Conservation (phyloP, 2,329 filamentous ascomycete species). For the Ophiosphaerella korrae region DNA sequence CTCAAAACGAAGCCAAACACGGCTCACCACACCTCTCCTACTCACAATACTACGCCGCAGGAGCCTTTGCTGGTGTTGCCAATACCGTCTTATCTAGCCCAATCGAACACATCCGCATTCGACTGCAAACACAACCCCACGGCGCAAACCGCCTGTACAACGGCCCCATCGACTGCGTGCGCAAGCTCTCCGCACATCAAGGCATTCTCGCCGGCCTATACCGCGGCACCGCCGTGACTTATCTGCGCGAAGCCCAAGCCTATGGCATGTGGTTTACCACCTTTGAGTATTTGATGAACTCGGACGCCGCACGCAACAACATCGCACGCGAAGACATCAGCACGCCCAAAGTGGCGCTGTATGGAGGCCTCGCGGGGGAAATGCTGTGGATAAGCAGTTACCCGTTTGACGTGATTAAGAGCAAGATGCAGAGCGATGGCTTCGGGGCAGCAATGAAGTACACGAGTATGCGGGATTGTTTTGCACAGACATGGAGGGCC, state of each 20-base stretch:
- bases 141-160: conserved; percentile 76
- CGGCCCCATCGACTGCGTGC: conserved; percentile 88
- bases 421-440: conserved; percentile 98
- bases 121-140: conserved; percentile 95
- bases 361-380: conserved; percentile 93
- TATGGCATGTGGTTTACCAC: conserved; percentile 95
- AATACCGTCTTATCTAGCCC: conserved; percentile 88
- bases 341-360: conserved; percentile 83
- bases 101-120: conserved; percentile 96
- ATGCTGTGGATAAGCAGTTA: conserved; percentile 92
- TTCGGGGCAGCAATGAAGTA: conserved; percentile 76
- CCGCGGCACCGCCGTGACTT: conserved; percentile 83
- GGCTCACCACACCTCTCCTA: conserved; percentile 67
- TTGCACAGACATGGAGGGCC: conserved; percentile 76
- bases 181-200: conserved; percentile 73
- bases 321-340: conserved; percentile 78
- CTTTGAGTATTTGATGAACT: conserved; percentile 96
- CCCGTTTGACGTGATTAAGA: conserved; percentile 97
- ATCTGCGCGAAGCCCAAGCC: conserved; percentile 87
- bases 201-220: conserved; percentile 78
- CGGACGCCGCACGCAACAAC: conserved; percentile 77
- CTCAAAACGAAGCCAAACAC: conserved; percentile 62
- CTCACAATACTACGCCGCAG: conserved; percentile 84
- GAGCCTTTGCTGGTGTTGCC: conserved; percentile 88
- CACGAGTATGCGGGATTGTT: conserved; percentile 85